These are phyloP conservation scores for Solidago caesia DNA, from an alignment of 129 eudicot genomes.

Conservation along the genomic window DNA sequence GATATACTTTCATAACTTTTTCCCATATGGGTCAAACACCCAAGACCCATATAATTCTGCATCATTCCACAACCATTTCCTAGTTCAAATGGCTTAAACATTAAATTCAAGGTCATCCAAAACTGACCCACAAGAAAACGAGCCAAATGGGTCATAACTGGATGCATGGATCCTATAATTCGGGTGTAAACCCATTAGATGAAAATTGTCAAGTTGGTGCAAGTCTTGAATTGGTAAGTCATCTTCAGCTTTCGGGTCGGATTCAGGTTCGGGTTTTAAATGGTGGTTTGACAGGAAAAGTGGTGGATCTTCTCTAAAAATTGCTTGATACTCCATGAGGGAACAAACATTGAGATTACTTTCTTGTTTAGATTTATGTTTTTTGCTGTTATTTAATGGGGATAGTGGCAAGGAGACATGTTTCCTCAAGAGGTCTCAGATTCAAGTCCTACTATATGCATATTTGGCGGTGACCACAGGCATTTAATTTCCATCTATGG, in stretches of 20 bases:
- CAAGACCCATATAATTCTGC: conserved; percentile 23
- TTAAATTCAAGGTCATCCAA: conserved; percentile 24
- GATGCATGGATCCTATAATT: conserved; percentile 17
- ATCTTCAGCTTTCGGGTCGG: conserved; percentile 28
- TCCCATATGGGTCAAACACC: conserved; percentile 7
- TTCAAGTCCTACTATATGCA: too few species aligned
- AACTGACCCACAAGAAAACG: conserved; percentile 22
- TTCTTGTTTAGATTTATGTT: conserved; percentile 12
- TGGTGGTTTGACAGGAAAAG: conserved; percentile 25
- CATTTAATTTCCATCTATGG: too few species aligned
- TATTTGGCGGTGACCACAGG: too few species aligned
- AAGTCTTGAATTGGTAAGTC: conserved; percentile 45
- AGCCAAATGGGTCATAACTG: conserved; percentile 40
- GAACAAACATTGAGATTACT: conserved; percentile 20
- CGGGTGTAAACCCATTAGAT: conserved; percentile 23
- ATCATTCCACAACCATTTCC: conserved; percentile 37
- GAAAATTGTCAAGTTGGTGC: conserved; percentile 34
- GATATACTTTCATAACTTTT: not conserved
- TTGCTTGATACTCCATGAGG: conserved; percentile 31
- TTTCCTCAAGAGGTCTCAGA: too few species aligned
- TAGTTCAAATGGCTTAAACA: conserved; percentile 37
- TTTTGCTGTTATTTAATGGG: conserved; percentile 21
- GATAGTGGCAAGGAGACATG: too few species aligned
- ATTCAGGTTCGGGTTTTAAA: conserved; percentile 31
- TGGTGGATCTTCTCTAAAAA: conserved; percentile 15